Evolutionary conservation across 2,329 filamentous ascomycete genomes (phyloP).

Genomic region (Cercospora brassicicola): DNA sequence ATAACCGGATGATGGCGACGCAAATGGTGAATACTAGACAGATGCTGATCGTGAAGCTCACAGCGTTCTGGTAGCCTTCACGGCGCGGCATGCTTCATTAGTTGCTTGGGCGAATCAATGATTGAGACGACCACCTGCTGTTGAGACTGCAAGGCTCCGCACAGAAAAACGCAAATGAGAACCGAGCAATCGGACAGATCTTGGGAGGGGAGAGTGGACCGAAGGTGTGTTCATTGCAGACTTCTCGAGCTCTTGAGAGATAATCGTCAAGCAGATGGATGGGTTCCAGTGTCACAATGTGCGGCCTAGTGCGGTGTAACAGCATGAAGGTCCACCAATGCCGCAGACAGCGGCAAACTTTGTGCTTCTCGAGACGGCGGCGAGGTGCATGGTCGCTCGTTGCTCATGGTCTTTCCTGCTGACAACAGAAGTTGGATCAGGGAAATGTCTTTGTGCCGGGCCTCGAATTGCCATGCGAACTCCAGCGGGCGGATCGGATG

Average conservation of each 20-base stretch:
- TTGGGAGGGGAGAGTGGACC: background rate
- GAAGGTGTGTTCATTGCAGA: slow-evolving; percentile 2
- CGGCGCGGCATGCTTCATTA: slow-evolving; percentile 28
- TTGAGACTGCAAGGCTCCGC: background rate
- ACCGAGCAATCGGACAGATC: background rate
- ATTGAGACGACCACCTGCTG: background rate
- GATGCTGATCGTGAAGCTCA: slow-evolving; percentile 37
- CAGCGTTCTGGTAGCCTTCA: slow-evolving; percentile 31
- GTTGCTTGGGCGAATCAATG: background rate
- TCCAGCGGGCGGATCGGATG: background rate
- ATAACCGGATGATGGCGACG: slow-evolving; percentile 34
- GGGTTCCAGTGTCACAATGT: background rate
- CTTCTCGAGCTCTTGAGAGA: slow-evolving; percentile 1
- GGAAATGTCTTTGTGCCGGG: background rate
- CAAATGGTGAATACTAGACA: slow-evolving; percentile 37
- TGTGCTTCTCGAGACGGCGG: slow-evolving; percentile 1
- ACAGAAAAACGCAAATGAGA: background rate
- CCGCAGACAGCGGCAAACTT: background rate
- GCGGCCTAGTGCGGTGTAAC: background rate
- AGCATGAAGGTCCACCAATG: background rate
- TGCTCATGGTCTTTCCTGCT: background rate
- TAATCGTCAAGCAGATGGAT: background rate
- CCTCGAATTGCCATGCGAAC: background rate
- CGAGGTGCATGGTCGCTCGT: background rate
- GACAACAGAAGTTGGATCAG: background rate